Conservation (phyloP, 306 rosid genomes). For the Spatholobus suberectus region DNA sequence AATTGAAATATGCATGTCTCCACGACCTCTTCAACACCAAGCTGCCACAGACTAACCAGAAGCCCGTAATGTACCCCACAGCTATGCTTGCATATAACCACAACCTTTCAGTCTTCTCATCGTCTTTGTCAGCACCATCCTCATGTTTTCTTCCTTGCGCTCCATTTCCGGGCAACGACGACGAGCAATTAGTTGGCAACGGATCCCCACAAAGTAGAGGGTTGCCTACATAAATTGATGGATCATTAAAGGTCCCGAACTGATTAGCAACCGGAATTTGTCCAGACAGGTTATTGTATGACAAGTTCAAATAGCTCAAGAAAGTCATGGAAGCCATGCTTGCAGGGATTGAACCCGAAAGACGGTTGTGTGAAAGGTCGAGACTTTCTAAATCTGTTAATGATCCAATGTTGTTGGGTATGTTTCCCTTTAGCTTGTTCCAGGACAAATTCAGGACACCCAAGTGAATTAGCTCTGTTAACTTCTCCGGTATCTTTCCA, state of each 20-base stretch:
- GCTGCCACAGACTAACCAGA: constrained; percentile 18
- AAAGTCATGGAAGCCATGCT: constrained; percentile 24
- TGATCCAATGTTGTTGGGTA: constrained; percentile 7
- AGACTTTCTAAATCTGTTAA: constrained; percentile 13
- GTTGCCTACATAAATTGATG: constrained; percentile 16
- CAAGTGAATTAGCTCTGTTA: constrained; percentile 19
- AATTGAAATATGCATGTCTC: constrained; percentile 28
- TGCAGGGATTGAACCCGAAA: constrained; percentile 20
- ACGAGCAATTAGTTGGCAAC: neutral
- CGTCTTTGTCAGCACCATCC: too few species aligned
- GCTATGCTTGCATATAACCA: neutral
- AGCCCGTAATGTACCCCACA: neutral
- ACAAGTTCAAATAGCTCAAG: constrained; percentile 26
- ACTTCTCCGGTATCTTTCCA: constrained; percentile 2
- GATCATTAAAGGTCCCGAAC: neutral
- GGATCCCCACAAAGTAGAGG: constrained; percentile 15
- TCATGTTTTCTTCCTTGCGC: neutral
- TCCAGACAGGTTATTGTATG: constrained; percentile 33
- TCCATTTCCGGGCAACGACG: neutral
- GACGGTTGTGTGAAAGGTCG: constrained; percentile 29
- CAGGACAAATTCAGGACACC: neutral
- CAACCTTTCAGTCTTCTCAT: neutral
- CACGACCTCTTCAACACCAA: constrained; percentile 19
- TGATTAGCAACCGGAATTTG: constrained; percentile 27
- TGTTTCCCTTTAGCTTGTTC: neutral